These are phyloP conservation scores for Hemileccinum rubropunctum DNA, from an alignment of 768 basidiomycete genomes.

Conservation along the genomic window DNA sequence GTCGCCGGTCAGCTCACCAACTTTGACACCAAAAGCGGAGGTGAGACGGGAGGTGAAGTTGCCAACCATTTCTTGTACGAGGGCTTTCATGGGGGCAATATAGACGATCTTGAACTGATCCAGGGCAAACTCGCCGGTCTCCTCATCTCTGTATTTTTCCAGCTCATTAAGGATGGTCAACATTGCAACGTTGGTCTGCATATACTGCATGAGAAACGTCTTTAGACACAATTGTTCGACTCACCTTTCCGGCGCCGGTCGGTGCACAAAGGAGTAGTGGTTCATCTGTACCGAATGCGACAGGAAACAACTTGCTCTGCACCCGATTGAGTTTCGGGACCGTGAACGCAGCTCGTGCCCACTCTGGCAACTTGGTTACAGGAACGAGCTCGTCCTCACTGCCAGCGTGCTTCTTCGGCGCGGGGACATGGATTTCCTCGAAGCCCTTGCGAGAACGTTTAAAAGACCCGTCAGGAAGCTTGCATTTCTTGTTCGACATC, in stretches of 20 bases:
- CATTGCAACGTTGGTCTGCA: slow-evolving; percentile 96
- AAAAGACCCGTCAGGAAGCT: slow-evolving; percentile 96
- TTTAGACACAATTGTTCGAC: slow-evolving; percentile 13
- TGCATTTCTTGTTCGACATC: slow-evolving; percentile 99
- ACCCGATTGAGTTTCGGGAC: slow-evolving; percentile 82
- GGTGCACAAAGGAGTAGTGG: slow-evolving; percentile 95
- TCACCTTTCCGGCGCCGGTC: slow-evolving; percentile 96
- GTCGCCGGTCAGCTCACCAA: slow-evolving; percentile 96
- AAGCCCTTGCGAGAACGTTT: slow-evolving; percentile 95
- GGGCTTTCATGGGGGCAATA: slow-evolving; percentile 98
- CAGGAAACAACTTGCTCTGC: slow-evolving; percentile 89
- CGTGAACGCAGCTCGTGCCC: slow-evolving; percentile 87
- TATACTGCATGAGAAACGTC: slow-evolving; percentile 11
- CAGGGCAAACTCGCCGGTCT: slow-evolving; percentile 76
- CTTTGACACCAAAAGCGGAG: slow-evolving; percentile 66
- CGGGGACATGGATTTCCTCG: slow-evolving; percentile 96
- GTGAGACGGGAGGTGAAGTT: slow-evolving; percentile 80
- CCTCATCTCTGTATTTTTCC: slow-evolving; percentile 80
- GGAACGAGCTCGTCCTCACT: slow-evolving; percentile 68
- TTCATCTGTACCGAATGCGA: slow-evolving; percentile 93
- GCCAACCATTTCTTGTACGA: slow-evolving; percentile 98
- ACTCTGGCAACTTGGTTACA: slow-evolving; percentile 70
- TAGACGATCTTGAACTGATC: slow-evolving; percentile 96
- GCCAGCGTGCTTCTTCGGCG: slow-evolving; percentile 74
- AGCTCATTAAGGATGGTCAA: slow-evolving; percentile 91